Conservation (phyloP, 1,284 basidiomycete species). For the Xerocomus cyaneibrunnescens region DNA sequence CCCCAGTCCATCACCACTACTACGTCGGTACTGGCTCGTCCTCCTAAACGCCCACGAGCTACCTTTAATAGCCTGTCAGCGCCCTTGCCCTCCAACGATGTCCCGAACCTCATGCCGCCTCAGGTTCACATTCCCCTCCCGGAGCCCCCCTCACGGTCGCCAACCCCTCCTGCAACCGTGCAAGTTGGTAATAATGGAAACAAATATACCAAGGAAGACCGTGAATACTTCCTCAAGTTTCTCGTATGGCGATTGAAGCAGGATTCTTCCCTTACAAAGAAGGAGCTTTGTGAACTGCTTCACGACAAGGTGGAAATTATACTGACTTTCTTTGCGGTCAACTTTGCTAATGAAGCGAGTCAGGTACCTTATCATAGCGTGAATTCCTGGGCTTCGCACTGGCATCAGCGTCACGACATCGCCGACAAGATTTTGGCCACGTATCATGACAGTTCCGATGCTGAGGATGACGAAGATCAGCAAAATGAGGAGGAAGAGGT, state of each 20-base stretch:
- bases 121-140: slow-evolving; percentile 56
- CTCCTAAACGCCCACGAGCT: slow-evolving; percentile 34
- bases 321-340: not conserved
- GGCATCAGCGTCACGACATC: slow-evolving; percentile 58
- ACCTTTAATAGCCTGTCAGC: slow-evolving; percentile 61
- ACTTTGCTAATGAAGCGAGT: slow-evolving; percentile 10
- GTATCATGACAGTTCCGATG: slow-evolving; percentile 34
- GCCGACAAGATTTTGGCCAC: slow-evolving; percentile 63
- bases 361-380: slow-evolving; percentile 61
- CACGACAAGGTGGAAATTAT: slow-evolving; percentile 47
- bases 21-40: slow-evolving; percentile 26
- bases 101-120: slow-evolving; percentile 50
- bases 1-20: slow-evolving; percentile 13
- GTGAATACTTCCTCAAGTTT: slow-evolving; percentile 62
- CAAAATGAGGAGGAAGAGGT: slow-evolving; percentile 37
- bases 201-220: slow-evolving; percentile 63
- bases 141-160: slow-evolving; percentile 61
- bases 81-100: slow-evolving; percentile 39
- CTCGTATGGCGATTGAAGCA: slow-evolving; percentile 56
- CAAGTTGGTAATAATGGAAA: slow-evolving; percentile 46
- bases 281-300: slow-evolving; percentile 52
- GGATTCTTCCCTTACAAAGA: slow-evolving; percentile 50
- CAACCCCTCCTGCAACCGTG: slow-evolving; percentile 56
- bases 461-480: slow-evolving; percentile 35
- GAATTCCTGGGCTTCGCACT: slow-evolving; percentile 61